These are phyloP conservation scores for Arthonia radiata DNA, from an alignment of 495 filamentous ascomycete genomes.

Conservation along the genomic window DNA sequence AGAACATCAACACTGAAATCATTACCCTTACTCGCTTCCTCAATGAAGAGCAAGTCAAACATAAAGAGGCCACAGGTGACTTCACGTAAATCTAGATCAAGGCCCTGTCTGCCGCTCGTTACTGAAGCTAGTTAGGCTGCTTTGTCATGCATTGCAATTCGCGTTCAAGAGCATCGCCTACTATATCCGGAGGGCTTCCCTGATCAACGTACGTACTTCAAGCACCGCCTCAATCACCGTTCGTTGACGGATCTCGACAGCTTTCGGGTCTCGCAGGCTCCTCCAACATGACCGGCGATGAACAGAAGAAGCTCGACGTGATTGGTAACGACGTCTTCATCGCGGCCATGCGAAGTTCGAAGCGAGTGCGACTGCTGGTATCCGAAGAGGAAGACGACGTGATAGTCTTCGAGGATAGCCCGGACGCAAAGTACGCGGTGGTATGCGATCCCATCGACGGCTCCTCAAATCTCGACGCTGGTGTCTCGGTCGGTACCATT, in stretches of 20 bases:
- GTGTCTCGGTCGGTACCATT: conserved; percentile 94
- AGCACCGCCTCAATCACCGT: not conserved
- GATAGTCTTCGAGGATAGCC: conserved; percentile 62
- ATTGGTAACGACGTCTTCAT: conserved; percentile 97
- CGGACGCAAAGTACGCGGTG: conserved; percentile 72
- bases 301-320: conserved; percentile 98
- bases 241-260: too few species aligned
- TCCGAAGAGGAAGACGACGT: conserved; percentile 91
- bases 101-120: too few species aligned
- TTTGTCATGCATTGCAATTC: conserved; percentile 96
- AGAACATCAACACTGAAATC: conserved; percentile 86
- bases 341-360: conserved; percentile 72
- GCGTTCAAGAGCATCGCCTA: conserved; percentile 98
- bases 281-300: conserved; percentile 85
- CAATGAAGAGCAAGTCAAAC: conserved; percentile 81
- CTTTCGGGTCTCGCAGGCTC: conserved; percentile 84
- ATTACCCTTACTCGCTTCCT: conserved; percentile 86
- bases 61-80: conserved; percentile 88
- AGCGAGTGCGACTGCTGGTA: conserved; percentile 69
- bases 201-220: conserved; percentile 42
- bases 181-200: conserved; percentile 92
- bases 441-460: conserved; percentile 97
- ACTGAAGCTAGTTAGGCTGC: too few species aligned
- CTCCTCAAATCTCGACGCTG: conserved; percentile 89
- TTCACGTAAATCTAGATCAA: conserved; percentile 93